Conservation (phyloP, 306 rosid species). For the Cucurbita ficifolia region DNA sequence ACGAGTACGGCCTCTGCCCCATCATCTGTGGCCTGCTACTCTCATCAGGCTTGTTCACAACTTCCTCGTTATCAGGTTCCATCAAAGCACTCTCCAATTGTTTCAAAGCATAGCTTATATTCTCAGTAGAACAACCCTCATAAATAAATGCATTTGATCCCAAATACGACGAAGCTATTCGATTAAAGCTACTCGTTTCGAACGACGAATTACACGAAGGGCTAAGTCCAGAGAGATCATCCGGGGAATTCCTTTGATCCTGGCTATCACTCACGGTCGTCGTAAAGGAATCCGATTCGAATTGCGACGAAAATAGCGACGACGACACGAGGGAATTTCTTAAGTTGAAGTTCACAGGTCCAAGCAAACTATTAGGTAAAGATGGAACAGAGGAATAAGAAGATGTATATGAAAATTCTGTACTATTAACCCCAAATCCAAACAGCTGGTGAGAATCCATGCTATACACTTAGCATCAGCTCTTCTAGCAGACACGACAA, state of each 20-base stretch:
- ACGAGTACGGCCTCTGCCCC: slow-evolving; percentile 26
- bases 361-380: slow-evolving; percentile 32
- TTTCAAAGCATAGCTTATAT: slow-evolving; percentile 34
- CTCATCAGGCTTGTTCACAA: slow-evolving; percentile 22
- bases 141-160: slow-evolving; percentile 15
- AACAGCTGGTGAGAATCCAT: slow-evolving; percentile 71
- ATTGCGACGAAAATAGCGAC: slow-evolving; percentile 38
- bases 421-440: slow-evolving; percentile 31
- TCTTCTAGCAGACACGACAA: neutral
- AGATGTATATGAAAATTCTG: slow-evolving; percentile 40
- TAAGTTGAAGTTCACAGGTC: slow-evolving; percentile 39
- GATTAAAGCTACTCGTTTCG: slow-evolving; percentile 32
- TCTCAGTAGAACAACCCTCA: slow-evolving; percentile 28
- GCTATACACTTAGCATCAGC: slow-evolving; percentile 32
- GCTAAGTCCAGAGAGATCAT: slow-evolving; percentile 44
- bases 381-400: slow-evolving; percentile 46
- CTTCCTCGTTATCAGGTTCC: slow-evolving; percentile 60
- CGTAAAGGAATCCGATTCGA: slow-evolving; percentile 47
- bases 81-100: slow-evolving; percentile 71
- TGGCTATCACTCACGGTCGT: slow-evolving; percentile 33
- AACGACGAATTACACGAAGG: slow-evolving; percentile 35
- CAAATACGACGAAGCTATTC: slow-evolving; percentile 25
- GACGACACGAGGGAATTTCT: slow-evolving; percentile 63
- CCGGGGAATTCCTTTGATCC: slow-evolving; percentile 47
- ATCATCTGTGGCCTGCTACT: slow-evolving; percentile 18